These are phyloP conservation scores for Knoxdaviesia capensis DNA, from an alignment of 2,329 filamentous ascomycete species.

Conservation along the genomic window DNA sequence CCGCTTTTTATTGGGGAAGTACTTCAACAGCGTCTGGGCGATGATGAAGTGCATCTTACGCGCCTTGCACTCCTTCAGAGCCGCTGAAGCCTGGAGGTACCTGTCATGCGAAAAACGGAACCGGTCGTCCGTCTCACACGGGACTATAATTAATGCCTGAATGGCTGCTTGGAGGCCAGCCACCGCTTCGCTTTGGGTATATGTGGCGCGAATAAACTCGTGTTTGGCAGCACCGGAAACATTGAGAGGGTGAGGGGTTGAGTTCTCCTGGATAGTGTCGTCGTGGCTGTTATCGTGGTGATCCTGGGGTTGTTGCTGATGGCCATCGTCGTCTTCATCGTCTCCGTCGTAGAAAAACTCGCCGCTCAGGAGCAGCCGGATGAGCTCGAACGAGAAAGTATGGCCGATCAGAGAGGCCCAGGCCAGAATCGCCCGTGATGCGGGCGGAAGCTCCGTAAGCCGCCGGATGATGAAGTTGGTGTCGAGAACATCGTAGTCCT, in stretches of 20 bases:
- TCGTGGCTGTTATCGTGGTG: no score
- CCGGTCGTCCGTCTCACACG: constrained; percentile 65
- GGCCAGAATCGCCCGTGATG: constrained; percentile 58
- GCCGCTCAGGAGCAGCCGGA: constrained; percentile 57
- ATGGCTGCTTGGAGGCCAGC: constrained; percentile 67
- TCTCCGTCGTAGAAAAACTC: constrained; percentile 44
- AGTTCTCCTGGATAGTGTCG: constrained; percentile 8
- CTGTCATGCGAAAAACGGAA: constrained; percentile 83
- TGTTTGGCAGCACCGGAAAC: no score
- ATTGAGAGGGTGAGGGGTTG: constrained; percentile 15
- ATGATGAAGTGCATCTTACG: constrained; percentile 84
- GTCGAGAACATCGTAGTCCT: constrained; percentile 61
- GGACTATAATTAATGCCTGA: constrained; percentile 60
- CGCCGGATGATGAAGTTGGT: constrained; percentile 66
- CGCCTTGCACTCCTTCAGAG: constrained; percentile 47
- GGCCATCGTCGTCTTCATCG: constrained; percentile 21
- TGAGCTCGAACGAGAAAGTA: constrained; percentile 64
- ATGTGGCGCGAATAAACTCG: constrained; percentile 8
- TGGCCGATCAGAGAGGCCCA: constrained; percentile 75
- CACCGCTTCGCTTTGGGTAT: constrained; percentile 47
- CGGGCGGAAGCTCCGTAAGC: constrained; percentile 52
- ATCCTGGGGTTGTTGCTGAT: neutral
- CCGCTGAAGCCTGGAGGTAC: constrained; percentile 55
- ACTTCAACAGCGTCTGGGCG: constrained; percentile 59
- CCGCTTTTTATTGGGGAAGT: constrained; percentile 38